Evolutionary conservation across 768 basidiomycete species (phyloP), one percentile per base, ranked within the genome.

Genomic region (Phaeolepiota aurea): DNA sequence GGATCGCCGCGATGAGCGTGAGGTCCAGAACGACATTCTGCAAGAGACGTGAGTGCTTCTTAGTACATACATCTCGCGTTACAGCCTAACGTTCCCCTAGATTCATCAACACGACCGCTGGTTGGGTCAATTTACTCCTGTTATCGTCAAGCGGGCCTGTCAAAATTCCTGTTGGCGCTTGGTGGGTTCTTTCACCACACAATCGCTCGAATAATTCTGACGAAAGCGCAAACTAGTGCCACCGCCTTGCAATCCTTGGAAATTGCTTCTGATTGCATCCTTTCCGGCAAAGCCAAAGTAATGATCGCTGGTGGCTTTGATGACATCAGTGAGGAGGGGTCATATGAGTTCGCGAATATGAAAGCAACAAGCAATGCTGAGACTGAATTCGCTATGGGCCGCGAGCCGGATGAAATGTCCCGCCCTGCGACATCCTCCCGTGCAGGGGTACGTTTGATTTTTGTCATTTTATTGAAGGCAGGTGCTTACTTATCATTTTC

Each of bases 251-350:
- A 99, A 63, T 99, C 96, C 3, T 66, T 99, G 22, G 96, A 99
- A 60, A 98, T 99, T 50, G 96, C 92, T n/a, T 85, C 87, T 49
- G 96, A 99, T 54, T 87, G 89, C 0, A 84, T 99, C 48, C 61
- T 94, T 23, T 86, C 87, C 4, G 88, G 93, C 46, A 99, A 99
- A 62, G 96, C 96, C 22, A 98, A 98, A 67, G 82, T 99, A 56
- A 99, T 99, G 96, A 82, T 99, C 45, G 87, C 94, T 23, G 96
- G 96, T 58, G 96, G 96, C 43, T 97, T 93, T 66, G 96, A 99
- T 55, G 96, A 99, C 59, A 77, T 98, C 59, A 87, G 85, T 48
- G 96, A 99, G 62, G 96, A 99, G 64, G 96, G 94, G 13, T 97
- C 94, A 5, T 97, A 82, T 61, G 94, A 99, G 62, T 99, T 99